Evolutionary conservation across 2,329 filamentous ascomycete genomes (phyloP).

Genomic region (Helminthosporium solani): DNA sequence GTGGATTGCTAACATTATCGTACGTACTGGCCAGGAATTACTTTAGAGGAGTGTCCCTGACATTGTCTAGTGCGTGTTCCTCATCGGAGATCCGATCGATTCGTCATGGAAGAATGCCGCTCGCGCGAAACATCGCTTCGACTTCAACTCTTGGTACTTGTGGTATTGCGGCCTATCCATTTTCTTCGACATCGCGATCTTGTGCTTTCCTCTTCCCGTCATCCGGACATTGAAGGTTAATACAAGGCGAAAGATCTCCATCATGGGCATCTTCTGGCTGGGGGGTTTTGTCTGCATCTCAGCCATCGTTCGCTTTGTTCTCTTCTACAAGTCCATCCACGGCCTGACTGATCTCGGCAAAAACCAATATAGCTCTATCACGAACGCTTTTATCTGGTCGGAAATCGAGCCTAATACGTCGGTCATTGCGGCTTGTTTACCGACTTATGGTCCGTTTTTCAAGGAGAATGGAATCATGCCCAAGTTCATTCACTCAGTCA

Average conservation of each 20-base stretch:
- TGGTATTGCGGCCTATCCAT: constrained; percentile 15
- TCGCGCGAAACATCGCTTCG: constrained; percentile 13
- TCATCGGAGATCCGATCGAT: constrained; percentile 13
- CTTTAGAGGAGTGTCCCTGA: not conserved
- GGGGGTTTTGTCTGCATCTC: constrained; percentile 18
- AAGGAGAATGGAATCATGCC: constrained; percentile 4
- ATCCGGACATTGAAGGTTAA: constrained; percentile 10
- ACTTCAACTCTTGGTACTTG: constrained; percentile 20
- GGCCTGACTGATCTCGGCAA: constrained; percentile 8
- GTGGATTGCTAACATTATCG: constrained; percentile 15
- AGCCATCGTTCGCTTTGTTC: constrained; percentile 15
- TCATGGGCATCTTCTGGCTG: constrained; percentile 20
- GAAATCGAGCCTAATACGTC: constrained; percentile 16
- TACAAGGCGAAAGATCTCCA: constrained; percentile 14
- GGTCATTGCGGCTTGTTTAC: constrained; percentile 18
- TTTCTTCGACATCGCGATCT: constrained; percentile 17
- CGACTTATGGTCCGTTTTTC: constrained; percentile 15
- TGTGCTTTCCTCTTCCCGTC: constrained; percentile 20
- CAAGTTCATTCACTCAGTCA: not conserved
- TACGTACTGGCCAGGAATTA: constrained; percentile 1
- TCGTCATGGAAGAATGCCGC: constrained; percentile 12
- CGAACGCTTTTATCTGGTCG: constrained; percentile 18
- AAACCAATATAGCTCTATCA: constrained; percentile 15
- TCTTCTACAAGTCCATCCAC: constrained; percentile 14
- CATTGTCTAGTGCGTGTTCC: constrained; percentile 3